Evolutionary conservation across 352 stramenopile genomes (phyloP).

Genomic region (Elongisporangium undulatum): DNA sequence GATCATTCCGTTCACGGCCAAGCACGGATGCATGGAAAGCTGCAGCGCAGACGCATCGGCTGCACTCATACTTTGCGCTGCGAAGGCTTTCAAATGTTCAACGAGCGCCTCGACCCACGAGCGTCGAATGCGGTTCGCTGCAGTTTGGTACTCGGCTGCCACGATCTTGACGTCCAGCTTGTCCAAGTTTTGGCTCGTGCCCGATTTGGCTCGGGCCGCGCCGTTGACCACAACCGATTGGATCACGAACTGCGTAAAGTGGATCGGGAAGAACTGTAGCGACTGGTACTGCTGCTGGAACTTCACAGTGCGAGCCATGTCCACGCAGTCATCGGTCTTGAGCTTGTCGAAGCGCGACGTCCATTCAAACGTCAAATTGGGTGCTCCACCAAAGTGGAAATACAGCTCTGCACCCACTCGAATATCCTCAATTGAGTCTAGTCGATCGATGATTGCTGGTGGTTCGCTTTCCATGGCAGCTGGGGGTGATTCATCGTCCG

Average conservation of each 20-base stretch:
- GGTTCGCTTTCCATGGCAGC: not conserved
- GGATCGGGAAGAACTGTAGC: slow-evolving; percentile 30
- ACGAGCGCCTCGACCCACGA: too few relatives aligned
- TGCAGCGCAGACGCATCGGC: too few relatives aligned
- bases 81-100: too few relatives aligned
- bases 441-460: too few relatives aligned
- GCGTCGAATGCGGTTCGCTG: too few relatives aligned
- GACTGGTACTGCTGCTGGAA: slow-evolving; percentile 35
- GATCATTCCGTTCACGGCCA: too few relatives aligned
- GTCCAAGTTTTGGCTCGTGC: not conserved
- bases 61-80: too few relatives aligned
- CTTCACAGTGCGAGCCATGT: slow-evolving; percentile 22
- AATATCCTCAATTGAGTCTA: slow-evolving; percentile 19
- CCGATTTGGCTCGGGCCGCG: slow-evolving; percentile 1
- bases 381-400: slow-evolving; percentile 52
- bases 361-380: slow-evolving; percentile 43
- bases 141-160: too few relatives aligned
- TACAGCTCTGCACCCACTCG: slow-evolving; percentile 48
- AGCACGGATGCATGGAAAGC: too few relatives aligned
- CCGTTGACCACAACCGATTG: slow-evolving; percentile 35
- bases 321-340: slow-evolving; percentile 32
- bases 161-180: not conserved
- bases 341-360: slow-evolving; percentile 29
- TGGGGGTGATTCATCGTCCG: slow-evolving; percentile 24
- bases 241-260: slow-evolving; percentile 50